These are phyloP conservation scores for Aureoboletus auriporus DNA, from an alignment of 768 basidiomycete species.

Conservation along the genomic window DNA sequence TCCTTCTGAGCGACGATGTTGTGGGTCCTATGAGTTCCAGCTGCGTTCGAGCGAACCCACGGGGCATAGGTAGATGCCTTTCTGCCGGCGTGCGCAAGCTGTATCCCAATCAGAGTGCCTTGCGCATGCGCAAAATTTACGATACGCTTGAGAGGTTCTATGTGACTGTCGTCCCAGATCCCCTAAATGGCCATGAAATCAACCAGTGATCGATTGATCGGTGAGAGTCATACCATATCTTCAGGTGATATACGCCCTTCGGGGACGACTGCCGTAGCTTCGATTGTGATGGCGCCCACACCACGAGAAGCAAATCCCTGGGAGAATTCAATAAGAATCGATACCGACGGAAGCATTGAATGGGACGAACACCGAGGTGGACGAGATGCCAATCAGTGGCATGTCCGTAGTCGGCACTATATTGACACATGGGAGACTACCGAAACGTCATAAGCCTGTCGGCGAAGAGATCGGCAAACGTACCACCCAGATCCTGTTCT, in stretches of 20 bases:
- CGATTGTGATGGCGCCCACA: slow-evolving; percentile 63
- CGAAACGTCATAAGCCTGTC: not conserved
- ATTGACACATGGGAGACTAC: slow-evolving; percentile 81
- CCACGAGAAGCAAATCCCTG: slow-evolving; percentile 69
- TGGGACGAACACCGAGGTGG: slow-evolving; percentile 54
- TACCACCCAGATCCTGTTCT: slow-evolving; percentile 72
- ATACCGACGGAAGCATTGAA: not conserved
- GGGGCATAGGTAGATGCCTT: slow-evolving; percentile 72
- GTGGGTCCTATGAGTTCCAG: slow-evolving; percentile 28
- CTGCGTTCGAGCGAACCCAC: slow-evolving; percentile 48
- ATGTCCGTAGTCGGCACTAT: slow-evolving; percentile 69
- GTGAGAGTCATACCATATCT: slow-evolving; percentile 40
- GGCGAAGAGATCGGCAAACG: not conserved
- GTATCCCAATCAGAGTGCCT: slow-evolving; percentile 69
- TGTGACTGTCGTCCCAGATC: slow-evolving; percentile 75
- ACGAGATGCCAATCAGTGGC: slow-evolving; percentile 83
- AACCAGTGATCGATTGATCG: not conserved
- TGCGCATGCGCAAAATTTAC: slow-evolving; percentile 73
- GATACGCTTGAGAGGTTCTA: slow-evolving; percentile 63
- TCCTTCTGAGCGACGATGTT: slow-evolving; percentile 39
- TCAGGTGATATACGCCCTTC: slow-evolving; percentile 77
- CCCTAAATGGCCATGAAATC: slow-evolving; percentile 34
- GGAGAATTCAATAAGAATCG: not conserved
- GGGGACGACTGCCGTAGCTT: slow-evolving; percentile 70
- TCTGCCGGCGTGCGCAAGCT: slow-evolving; percentile 69